Conservation (phyloP, 805 yeast species). For the Yamadazyma scolyti region DNA sequence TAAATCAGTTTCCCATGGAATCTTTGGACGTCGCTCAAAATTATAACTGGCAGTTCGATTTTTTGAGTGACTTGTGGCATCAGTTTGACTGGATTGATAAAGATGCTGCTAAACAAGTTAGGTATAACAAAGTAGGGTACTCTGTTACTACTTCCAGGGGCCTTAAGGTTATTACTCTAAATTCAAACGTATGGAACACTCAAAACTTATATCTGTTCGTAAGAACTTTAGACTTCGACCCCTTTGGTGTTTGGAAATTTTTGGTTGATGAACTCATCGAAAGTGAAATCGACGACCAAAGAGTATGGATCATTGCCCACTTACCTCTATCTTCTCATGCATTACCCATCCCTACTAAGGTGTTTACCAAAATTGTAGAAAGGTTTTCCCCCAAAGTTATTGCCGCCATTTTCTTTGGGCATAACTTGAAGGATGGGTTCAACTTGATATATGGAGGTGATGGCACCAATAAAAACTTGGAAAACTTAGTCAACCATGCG, state of each 20-base stretch:
- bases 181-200: conserved; percentile 65
- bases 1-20: conserved; percentile 60
- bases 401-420: conserved; percentile 68
- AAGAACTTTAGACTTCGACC: conserved; percentile 52
- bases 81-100: conserved; percentile 33
- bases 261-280: conserved; percentile 57
- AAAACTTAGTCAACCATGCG: conserved; percentile 42
- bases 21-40: conserved; percentile 16
- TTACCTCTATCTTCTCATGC: conserved; percentile 58
- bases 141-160: conserved; percentile 53
- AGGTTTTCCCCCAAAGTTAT: conserved; percentile 67
- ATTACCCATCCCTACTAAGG: conserved; percentile 56
- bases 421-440: conserved; percentile 67
- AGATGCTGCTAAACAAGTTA: conserved; percentile 20
- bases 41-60: conserved; percentile 38
- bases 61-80: conserved; percentile 32
- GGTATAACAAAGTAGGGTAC: conserved; percentile 58
- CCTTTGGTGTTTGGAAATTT: conserved; percentile 60
- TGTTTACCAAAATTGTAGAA: conserved; percentile 53
- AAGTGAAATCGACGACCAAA: conserved; percentile 52
- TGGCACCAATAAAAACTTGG: conserved; percentile 24
- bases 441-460: conserved; percentile 51
- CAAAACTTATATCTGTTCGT: conserved; percentile 51
- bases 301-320: conserved; percentile 74
- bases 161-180: conserved; percentile 56